These are phyloP conservation scores for Trypanosoma lewisi DNA, from an alignment of 208 protist genomes.

Conservation along the genomic window DNA sequence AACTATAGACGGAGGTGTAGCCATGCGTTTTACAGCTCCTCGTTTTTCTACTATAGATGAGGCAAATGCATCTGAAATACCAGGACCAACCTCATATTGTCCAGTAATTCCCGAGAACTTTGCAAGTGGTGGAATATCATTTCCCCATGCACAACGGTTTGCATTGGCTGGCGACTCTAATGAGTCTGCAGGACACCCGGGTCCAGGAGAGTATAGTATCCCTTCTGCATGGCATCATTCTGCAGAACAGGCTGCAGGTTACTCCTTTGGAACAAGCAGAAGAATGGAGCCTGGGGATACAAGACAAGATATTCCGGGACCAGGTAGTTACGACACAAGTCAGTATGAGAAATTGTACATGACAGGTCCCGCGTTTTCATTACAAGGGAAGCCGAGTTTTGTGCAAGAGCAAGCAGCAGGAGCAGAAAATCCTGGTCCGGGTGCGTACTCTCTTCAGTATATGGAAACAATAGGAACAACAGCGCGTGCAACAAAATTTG, in stretches of 20 bases:
- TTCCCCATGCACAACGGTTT: constrained; percentile 26
- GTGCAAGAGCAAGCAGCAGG: background rate
- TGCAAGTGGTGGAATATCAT: constrained; percentile 2
- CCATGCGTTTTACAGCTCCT: constrained; percentile 21
- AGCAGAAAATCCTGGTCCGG: constrained; percentile 33
- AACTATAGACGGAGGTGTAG: constrained; percentile 18
- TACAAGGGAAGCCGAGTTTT: constrained; percentile 23
- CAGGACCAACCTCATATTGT: constrained; percentile 27
- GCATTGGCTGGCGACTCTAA: background rate
- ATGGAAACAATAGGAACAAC: constrained; percentile 11
- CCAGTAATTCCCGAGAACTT: background rate
- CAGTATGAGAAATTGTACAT: constrained; percentile 13
- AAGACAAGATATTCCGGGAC: constrained; percentile 20
- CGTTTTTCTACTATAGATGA: constrained; percentile 10
- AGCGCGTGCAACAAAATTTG: constrained; percentile 16
- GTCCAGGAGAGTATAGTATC: constrained; percentile 36
- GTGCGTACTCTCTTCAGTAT: constrained; percentile 35
- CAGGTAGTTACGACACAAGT: constrained; percentile 33
- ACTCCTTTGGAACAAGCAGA: constrained; percentile 28
- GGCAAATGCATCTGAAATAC: constrained; percentile 10
- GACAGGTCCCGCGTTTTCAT: constrained; percentile 23
- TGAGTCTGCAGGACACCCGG: constrained; percentile 4
- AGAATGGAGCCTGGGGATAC: background rate
- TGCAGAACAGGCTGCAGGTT: background rate
- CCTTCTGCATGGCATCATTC: constrained; percentile 16